phyloP scores from a whole-genome alignment of 768 basidiomycete genomes.

The Mycena indigotica region DNA sequence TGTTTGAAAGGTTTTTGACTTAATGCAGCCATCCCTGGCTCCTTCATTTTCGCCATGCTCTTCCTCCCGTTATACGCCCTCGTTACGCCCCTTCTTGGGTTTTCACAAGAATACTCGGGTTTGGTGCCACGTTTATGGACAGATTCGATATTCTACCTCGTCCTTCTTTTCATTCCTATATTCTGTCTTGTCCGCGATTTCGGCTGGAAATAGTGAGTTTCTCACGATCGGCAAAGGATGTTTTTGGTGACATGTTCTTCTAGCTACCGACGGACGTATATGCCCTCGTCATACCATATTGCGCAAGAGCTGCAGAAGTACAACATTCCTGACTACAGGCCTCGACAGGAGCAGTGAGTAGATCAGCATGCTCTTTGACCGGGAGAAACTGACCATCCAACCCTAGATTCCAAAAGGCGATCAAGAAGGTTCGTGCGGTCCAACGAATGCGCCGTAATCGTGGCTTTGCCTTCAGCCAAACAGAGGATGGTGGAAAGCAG shows the following conservation, averaged over 20 bases:
- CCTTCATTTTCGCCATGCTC: constrained; percentile 94
- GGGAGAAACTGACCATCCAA: constrained; percentile 17
- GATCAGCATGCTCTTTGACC: background rate
- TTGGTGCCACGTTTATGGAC: constrained; percentile 92
- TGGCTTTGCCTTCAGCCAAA: constrained; percentile 98
- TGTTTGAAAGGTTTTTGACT: background rate
- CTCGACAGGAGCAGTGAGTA: constrained; percentile 92
- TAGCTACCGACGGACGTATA: constrained; percentile 90
- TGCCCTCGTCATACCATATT: constrained; percentile 93
- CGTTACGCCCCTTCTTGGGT: constrained; percentile 82
- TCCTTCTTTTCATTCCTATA: constrained; percentile 79
- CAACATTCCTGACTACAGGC: constrained; percentile 95
- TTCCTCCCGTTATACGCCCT: constrained; percentile 90
- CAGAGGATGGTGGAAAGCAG: constrained; percentile 80
- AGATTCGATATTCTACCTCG: constrained; percentile 86
- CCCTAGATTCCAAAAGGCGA: constrained; percentile 92
- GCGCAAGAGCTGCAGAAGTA: constrained; percentile 99
- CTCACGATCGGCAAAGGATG: constrained; percentile 6
- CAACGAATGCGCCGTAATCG: constrained; percentile 96
- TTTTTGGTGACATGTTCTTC: constrained; percentile 14
- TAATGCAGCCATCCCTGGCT: constrained; percentile 87
- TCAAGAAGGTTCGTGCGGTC: constrained; percentile 99
- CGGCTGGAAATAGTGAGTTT: constrained; percentile 93
- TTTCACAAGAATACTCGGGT: constrained; percentile 88
- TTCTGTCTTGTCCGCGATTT: constrained; percentile 88